Evolutionary conservation across 192 early-diverging fungal species (phyloP), one percentile per base, ranked within the genome.

Genomic region (Phycomyces blakesleeanus): DNA sequence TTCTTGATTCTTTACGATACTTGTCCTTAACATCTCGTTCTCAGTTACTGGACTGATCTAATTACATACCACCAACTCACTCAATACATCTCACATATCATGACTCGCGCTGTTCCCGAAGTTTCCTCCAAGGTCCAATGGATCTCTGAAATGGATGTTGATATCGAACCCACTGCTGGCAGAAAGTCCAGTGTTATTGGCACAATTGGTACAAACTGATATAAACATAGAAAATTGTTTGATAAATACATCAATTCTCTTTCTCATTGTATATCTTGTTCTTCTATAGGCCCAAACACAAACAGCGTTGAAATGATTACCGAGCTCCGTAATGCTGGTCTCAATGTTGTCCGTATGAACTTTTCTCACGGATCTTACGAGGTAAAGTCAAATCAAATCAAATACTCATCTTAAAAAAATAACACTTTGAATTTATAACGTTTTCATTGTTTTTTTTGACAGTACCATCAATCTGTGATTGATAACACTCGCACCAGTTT

Each of bases 261-360:
- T 57, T 59, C 37, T 59, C 40, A 41, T 41, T 59, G 8, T 39
- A 22, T 59, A 7, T 18, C 6, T 52, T 52, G 7, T 7, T 21
- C 7, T 7, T 7, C 29, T n/a, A 29, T 40, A 71, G 74, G 74
- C 21, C 91, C 91, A 54, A 89, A 87, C 59, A 91, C 90, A 41
- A 91, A 93, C 82, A 82, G 73, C 3, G 81, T 87, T 51, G 90
- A 92, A 64, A 87, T 85, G 80, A 84, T 93, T 53, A 84, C 83
- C 22, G 76, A 81, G 61, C 77, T 93, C 52, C 83, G 91, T 65
- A 79, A 83, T 58, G 86, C 84, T 7, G 91, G 91, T 34, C 82
- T 93, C 77, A 93, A 93, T 74, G 84, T 93, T 73, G 89, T 91
- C 41, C 87, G 91, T 63, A 87, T 93, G 87, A 91, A 76, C 67